Percentiles rank a stretch among this genome's conserved stretches.
Evolutionary conservation across 352 stramenopile genomes (phyloP).

Genomic region (Pythium myriotylum): DNA sequence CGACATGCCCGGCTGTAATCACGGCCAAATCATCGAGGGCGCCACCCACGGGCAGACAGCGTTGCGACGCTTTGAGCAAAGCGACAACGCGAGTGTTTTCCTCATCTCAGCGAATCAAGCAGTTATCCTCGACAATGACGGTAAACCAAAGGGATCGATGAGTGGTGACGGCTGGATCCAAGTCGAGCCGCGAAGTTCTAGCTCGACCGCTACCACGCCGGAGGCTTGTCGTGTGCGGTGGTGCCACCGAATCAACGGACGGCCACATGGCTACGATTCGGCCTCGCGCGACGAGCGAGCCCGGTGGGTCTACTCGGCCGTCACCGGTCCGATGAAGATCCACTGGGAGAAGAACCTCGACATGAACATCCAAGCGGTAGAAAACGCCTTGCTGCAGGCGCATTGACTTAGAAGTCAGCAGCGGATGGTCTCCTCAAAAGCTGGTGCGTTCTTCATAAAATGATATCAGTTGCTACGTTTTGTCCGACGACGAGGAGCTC

Average conservation of each 20-base stretch:
- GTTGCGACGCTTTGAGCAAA: not conserved
- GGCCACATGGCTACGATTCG: not conserved
- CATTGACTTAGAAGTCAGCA: not conserved
- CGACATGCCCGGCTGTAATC: conserved; percentile 4
- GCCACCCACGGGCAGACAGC: conserved; percentile 9
- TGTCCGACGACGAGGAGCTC: not conserved
- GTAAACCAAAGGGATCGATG: not conserved
- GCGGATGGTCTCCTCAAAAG: too few species aligned
- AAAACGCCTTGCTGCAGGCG: conserved; percentile 4
- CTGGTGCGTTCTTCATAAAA: too few species aligned
- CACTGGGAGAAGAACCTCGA: conserved; percentile 8
- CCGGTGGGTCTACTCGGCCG: not conserved
- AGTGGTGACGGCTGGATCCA: conserved; percentile 6
- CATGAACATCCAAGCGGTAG: conserved; percentile 2
- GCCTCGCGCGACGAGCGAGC: conserved; percentile 8
- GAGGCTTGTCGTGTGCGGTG: conserved; percentile 1
- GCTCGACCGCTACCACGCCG: not conserved
- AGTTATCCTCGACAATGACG: not conserved
- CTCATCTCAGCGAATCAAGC: conserved; percentile 4
- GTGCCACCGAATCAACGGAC: conserved; percentile 2
- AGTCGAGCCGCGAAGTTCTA: not conserved
- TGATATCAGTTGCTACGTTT: too few species aligned
- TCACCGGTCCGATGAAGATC: not conserved
- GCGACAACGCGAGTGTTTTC: not conserved
- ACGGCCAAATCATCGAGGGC: conserved; percentile 4